Conservation (phyloP, 208 protist genomes). For the Wallacemonas sp. region DNA sequence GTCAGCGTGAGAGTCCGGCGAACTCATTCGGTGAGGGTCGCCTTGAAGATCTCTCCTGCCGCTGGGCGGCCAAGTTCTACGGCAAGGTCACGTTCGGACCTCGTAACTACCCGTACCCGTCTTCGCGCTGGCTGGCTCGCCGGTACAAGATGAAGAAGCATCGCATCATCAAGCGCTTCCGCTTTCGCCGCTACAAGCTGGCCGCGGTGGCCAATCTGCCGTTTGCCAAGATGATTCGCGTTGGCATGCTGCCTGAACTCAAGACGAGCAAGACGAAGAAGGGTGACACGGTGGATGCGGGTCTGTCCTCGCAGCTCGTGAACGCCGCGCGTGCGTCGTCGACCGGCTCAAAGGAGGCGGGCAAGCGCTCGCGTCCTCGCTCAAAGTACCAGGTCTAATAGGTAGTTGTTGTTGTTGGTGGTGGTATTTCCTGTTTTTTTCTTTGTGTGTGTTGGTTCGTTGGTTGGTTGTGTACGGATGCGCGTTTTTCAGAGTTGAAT, state of each 20-base stretch:
- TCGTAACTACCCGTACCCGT: conserved; percentile 86
- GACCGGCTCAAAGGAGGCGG: conserved; percentile 51
- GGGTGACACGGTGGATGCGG: conserved; percentile 71
- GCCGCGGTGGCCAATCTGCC: conserved; percentile 88
- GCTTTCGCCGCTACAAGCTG: conserved; percentile 90
- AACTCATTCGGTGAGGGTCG: conserved; percentile 42
- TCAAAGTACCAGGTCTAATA: conserved; percentile 90
- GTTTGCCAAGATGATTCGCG: conserved; percentile 91
- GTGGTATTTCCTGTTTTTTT: conserved; percentile 4
- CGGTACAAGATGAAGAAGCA: conserved; percentile 93
- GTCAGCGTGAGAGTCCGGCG: neutral
- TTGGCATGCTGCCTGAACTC: conserved; percentile 91
- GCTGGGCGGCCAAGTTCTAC: conserved; percentile 88
- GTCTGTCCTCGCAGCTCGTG: conserved; percentile 73
- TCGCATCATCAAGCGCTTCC: conserved; percentile 85
- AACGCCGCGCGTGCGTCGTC: conserved; percentile 37
- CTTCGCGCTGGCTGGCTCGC: conserved; percentile 80
- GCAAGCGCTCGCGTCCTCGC: conserved; percentile 70
- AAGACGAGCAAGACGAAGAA: conserved; percentile 90
- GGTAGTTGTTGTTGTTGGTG: neutral
- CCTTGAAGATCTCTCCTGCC: conserved; percentile 50
- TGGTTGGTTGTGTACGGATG: neutral
- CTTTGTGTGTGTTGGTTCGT: conserved; percentile 10
- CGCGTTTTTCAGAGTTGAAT: neutral
- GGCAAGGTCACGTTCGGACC: conserved; percentile 84